phyloP scores from a whole-genome alignment of 805 yeast genomes.

The Candida chauliodis region DNA sequence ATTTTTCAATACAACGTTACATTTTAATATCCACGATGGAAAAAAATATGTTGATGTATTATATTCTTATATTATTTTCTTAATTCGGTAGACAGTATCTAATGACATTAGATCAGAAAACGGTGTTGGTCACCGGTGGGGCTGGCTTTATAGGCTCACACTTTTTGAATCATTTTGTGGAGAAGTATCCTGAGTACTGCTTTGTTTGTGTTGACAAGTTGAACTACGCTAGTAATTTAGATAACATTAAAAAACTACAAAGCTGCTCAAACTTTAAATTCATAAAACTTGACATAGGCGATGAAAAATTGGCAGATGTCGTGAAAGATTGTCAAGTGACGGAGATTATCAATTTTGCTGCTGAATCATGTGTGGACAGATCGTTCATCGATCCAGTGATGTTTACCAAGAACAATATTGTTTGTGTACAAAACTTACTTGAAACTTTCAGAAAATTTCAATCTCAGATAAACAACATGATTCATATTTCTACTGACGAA shows the following conservation, averaged over 20 bases:
- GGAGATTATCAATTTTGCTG: slow-evolving; percentile 49
- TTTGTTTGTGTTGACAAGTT: slow-evolving; percentile 47
- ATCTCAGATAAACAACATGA: slow-evolving; percentile 13
- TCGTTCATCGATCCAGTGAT: slow-evolving; percentile 43
- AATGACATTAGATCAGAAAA: slow-evolving; percentile 11
- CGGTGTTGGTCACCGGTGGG: slow-evolving; percentile 50
- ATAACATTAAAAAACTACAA: slow-evolving; percentile 14
- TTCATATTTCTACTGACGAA: slow-evolving; percentile 58
- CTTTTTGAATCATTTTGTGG: slow-evolving; percentile 34
- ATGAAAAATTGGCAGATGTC: slow-evolving; percentile 11
- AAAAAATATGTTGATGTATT: too few species aligned
- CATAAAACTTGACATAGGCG: slow-evolving; percentile 34
- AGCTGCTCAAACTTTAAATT: slow-evolving; percentile 19
- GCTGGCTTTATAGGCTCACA: slow-evolving; percentile 58
- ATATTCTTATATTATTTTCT: too few species aligned
- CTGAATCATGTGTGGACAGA: slow-evolving; percentile 52
- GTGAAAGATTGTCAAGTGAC: slow-evolving; percentile 9
- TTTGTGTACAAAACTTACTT: slow-evolving; percentile 45
- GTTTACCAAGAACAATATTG: slow-evolving; percentile 43
- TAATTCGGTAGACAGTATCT: not conserved
- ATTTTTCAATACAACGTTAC: slow-evolving; percentile 15
- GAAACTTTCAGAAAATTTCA: slow-evolving; percentile 31
- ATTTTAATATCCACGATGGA: not conserved
- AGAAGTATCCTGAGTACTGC: slow-evolving; percentile 21
- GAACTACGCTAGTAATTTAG: slow-evolving; percentile 41